A percentile compares a stretch with the other conserved stretches of the same genome.
Conservation (phyloP, 345 rosid species). For the Populus pruinosa region DNA sequence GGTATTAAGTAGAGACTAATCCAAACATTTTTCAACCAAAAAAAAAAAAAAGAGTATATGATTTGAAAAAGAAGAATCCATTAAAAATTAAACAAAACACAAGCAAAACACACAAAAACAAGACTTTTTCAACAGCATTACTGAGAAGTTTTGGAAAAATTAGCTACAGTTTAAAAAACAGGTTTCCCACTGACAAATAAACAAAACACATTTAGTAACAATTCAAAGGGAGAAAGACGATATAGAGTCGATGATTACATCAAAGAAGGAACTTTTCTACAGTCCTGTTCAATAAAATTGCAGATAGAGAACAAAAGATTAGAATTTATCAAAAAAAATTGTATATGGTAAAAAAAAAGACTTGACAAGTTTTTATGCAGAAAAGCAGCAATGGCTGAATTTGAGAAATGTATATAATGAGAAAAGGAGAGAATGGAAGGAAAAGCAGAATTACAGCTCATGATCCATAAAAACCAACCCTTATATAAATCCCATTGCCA, state of each 20-base stretch:
- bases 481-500: no score
- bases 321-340: not conserved
- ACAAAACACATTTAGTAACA: not conserved
- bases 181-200: not conserved
- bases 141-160: not conserved
- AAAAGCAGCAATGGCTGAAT: not conserved
- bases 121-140: not conserved
- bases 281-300: not conserved
- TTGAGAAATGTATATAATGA: not conserved
- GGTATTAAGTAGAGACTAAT: not conserved
- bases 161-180: not conserved
- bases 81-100: not conserved
- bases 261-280: not conserved
- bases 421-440: not conserved
- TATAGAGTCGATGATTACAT: not conserved
- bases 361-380: no score
- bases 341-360: not conserved
- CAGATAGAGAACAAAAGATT: not conserved
- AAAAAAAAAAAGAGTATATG: not conserved
- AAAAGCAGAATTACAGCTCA: not conserved
- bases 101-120: not conserved
- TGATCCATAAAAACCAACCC: no score
- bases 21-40: slow-evolving; percentile 1
- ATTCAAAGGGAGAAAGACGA: not conserved
- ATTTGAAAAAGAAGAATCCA: not conserved